Conservation (phyloP, 108 stramenopile species). For the Cyclotella kingstonii region DNA sequence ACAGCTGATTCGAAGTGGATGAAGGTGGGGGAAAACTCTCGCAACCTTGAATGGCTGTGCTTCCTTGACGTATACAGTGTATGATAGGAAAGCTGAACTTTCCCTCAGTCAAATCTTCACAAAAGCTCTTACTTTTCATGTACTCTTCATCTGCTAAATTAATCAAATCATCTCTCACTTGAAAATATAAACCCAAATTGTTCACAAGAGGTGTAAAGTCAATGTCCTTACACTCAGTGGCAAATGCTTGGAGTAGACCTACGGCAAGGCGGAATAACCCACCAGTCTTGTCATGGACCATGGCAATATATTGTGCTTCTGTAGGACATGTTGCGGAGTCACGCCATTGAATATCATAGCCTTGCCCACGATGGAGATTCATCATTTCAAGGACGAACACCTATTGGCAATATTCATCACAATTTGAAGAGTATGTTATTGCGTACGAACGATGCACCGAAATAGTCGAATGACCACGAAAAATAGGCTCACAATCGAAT, state of each 20-base stretch:
- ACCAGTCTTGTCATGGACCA: constrained; percentile 88
- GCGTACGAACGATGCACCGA: no score
- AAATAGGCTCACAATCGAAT: no score
- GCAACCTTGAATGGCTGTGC: constrained; percentile 9
- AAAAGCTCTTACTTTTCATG: constrained; percentile 93
- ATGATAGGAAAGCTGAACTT: constrained; percentile 95
- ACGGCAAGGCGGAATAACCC: constrained; percentile 95
- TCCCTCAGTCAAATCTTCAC: constrained; percentile 97
- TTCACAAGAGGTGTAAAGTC: constrained; percentile 82
- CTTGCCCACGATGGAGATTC: constrained; percentile 93
- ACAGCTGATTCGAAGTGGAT: constrained; percentile 53
- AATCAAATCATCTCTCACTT: constrained; percentile 94
- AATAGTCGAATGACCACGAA: no score
- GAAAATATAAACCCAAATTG: constrained; percentile 92
- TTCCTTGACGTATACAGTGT: constrained; percentile 55
- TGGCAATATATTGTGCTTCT: constrained; percentile 27
- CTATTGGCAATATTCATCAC: constrained; percentile 12
- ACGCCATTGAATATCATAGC: constrained; percentile 88
- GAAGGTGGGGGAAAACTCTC: constrained; percentile 1
- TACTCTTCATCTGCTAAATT: constrained; percentile 93
- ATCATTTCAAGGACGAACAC: constrained; percentile 88
- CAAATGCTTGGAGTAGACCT: constrained; percentile 89
- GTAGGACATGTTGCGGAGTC: constrained; percentile 82
- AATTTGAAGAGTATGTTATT: no score
- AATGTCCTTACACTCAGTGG: constrained; percentile 46